Base-by-base conservation (phyloP, 441 rosid species). In the Erysimum pusillum region DNA sequence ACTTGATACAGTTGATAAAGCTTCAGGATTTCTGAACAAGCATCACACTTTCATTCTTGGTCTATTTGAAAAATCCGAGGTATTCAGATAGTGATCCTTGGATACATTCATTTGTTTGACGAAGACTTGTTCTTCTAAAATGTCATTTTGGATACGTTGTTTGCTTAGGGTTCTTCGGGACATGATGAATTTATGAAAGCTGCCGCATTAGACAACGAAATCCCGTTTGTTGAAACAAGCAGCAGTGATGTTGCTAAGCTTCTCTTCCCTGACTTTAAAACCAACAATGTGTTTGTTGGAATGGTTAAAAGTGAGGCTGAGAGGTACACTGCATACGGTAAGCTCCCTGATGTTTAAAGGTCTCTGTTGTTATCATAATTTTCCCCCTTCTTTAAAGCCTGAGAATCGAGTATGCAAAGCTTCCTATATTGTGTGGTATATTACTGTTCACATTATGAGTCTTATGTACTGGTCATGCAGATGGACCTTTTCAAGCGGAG, bases 271-370 rank as follows among this genome's bases (percentile, higher is more conserved):
- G 76, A 86, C 61, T 39, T 83, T 73, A 81, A 80, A 76, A 60
- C 81, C 63, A 18, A 78, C 10, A 51, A 83, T 28, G 52, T 36
- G 67, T 94, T 91, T 78, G 77, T 95, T 38, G 99, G 98, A 79
- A 56, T 95, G 69, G 93, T 95, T 80, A 91, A 92, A 86, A 89
- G 84, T 72, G 97, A 91, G 74, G 92, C 90, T 4, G 99, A 91
- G 72, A 86, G 76, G 83, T 92, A 91, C 76, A 84, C 88, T 76
- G 74, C 64, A 41, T 91, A 86, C 18, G 97, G 98, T 95, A 77
- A 87, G 98, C 84, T 70, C 57, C 13, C 67, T 67, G 45, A 7
- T 74, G 60, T 13, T 17, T 42, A 34, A 11, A 38, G 1, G 22
- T 22, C 4, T 17, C 7, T 0, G 7, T 15, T 8, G 6, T 7